These are phyloP conservation scores for Hypsizygus ulmarius DNA, from an alignment of 1,284 basidiomycete species.

Conservation along the genomic window DNA sequence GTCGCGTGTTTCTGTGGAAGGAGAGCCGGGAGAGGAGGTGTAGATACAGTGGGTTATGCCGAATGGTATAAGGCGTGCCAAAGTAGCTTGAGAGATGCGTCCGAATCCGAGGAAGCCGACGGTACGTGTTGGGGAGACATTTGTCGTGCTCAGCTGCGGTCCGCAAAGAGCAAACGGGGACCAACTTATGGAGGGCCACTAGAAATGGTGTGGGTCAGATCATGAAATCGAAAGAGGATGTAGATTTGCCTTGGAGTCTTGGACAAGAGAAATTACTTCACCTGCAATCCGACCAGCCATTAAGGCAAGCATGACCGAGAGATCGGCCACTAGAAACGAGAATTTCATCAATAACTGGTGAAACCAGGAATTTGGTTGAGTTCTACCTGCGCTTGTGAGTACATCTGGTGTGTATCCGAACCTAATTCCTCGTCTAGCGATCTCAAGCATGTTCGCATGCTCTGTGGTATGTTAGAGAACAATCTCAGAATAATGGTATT, in stretches of 20 bases:
- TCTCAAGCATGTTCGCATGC: constrained; percentile 70
- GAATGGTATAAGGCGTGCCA: constrained; percentile 77
- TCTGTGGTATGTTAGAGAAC: constrained; percentile 46
- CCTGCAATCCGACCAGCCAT: constrained; percentile 86
- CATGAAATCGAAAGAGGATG: not conserved
- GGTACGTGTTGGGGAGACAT: constrained; percentile 55
- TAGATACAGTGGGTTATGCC: constrained; percentile 72
- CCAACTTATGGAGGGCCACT: constrained; percentile 72
- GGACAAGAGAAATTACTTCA: constrained; percentile 62
- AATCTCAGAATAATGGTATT: not conserved
- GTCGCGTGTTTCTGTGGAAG: constrained; percentile 50
- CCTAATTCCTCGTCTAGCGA: constrained; percentile 66
- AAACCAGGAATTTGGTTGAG: not conserved
- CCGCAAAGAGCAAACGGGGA: constrained; percentile 80
- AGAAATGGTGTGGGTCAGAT: not conserved
- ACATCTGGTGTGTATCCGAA: constrained; percentile 93
- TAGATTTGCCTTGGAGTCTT: constrained; percentile 61
- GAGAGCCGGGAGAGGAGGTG: constrained; percentile 51
- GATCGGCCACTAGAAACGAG: constrained; percentile 69
- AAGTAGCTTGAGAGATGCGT: constrained; percentile 81
- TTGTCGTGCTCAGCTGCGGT: constrained; percentile 65
- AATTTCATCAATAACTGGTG: not conserved
- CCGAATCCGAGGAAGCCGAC: constrained; percentile 94
- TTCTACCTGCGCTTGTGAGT: constrained; percentile 77
- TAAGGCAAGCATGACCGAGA: constrained; percentile 83